Percentiles rank a stretch among this genome's conserved stretches.
phyloP scores from a whole-genome alignment of 257 asterid species.

The Striga asiatica region DNA sequence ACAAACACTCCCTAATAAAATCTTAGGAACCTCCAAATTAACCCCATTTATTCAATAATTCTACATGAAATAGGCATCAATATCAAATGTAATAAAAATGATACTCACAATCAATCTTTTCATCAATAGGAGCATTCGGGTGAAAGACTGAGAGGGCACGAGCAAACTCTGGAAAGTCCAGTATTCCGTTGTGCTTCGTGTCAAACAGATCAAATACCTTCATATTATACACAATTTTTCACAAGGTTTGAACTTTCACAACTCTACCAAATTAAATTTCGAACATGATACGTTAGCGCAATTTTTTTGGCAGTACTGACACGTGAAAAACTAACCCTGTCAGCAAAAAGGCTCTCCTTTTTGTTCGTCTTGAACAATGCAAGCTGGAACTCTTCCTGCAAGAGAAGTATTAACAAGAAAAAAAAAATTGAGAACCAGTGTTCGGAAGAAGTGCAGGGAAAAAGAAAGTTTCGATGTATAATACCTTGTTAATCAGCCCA shows the following conservation, averaged over 20 bases:
- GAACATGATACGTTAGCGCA: neutral
- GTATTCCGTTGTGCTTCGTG: conserved; percentile 52
- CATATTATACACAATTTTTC: neutral
- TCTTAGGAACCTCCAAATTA: too few species aligned
- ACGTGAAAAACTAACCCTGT: conserved; percentile 40
- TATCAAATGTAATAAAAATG: neutral
- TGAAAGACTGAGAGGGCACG: conserved; percentile 67
- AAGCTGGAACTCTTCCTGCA: conserved; percentile 74
- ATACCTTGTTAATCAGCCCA: conserved; percentile 68
- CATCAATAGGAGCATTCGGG: conserved; percentile 60
- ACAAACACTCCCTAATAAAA: too few species aligned
- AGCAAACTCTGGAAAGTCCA: conserved; percentile 66
- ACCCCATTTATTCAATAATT: neutral
- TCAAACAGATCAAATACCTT: conserved; percentile 69
- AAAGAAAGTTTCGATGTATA: neutral
- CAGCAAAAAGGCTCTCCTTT: conserved; percentile 63
- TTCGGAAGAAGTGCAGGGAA: neutral
- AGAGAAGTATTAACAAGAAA: conserved; percentile 6
- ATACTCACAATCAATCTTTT: conserved; percentile 57
- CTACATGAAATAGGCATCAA: neutral
- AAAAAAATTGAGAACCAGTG: conserved; percentile 11
- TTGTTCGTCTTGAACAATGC: conserved; percentile 52
- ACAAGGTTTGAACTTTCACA: neutral
- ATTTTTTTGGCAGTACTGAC: too few species aligned
- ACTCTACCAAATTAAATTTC: neutral